Evolutionary conservation across 257 asterid genomes (phyloP).

Genomic region (Striga asiatica): DNA sequence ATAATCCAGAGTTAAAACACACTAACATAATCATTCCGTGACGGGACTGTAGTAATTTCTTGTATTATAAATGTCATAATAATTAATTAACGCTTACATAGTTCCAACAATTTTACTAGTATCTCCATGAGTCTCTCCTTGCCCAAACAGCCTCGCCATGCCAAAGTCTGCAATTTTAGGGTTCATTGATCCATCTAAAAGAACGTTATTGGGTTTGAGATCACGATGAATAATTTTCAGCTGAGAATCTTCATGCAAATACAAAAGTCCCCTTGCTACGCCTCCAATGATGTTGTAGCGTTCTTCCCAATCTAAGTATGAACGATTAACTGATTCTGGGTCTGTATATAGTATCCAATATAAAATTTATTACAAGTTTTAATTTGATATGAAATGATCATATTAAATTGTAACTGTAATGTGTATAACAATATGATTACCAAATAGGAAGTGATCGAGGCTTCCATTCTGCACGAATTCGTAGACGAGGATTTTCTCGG

Average conservation of each 20-base stretch:
- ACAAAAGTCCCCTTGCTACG: conserved; percentile 13
- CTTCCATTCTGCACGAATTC: conserved; percentile 23
- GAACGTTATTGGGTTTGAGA: conserved; percentile 32
- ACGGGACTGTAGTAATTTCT: too few relatives aligned
- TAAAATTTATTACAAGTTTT: neutral
- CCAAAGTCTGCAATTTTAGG: conserved; percentile 53
- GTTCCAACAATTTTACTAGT: conserved; percentile 39
- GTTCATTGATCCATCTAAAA: conserved; percentile 33
- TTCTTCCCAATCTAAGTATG: conserved; percentile 24
- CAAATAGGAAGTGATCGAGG: conserved; percentile 25
- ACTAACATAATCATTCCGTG: too few relatives aligned
- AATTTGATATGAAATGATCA: neutral
- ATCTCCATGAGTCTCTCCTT: conserved; percentile 28
- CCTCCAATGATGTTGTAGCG: conserved; percentile 38
- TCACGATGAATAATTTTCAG: conserved; percentile 30
- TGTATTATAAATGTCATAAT: too few relatives aligned
- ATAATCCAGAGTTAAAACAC: too few relatives aligned
- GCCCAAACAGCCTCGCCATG: conserved; percentile 33
- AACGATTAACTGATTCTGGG: neutral
- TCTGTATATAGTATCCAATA: neutral
- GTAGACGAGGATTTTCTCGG: conserved; percentile 13
- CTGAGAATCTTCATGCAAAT: neutral
- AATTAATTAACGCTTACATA: conserved; percentile 22
- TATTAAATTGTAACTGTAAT: too few relatives aligned
- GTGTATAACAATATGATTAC: conserved; percentile 13